These are phyloP conservation scores for Adiantum capillusveneris DNA, from an alignment of 75 land plant genomes.

Conservation along the genomic window DNA sequence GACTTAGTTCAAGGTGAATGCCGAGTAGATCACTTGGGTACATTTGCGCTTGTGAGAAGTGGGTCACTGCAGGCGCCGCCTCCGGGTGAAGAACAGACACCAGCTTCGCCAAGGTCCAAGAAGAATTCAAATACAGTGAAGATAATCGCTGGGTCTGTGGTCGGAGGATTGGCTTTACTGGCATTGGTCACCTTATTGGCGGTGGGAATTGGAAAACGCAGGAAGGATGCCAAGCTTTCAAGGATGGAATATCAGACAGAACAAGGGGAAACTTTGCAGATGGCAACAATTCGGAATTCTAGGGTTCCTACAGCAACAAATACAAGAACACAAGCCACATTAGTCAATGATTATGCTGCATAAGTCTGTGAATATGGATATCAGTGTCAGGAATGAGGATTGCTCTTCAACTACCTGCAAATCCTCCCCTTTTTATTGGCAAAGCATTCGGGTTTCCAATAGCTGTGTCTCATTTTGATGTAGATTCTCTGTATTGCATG, in stretches of 20 bases:
- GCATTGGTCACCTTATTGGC: constrained; percentile 20
- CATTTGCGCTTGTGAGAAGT: constrained; percentile 52
- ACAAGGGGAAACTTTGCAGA: constrained; percentile 50
- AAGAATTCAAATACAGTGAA: constrained; percentile 28
- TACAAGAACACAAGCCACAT: constrained; percentile 56
- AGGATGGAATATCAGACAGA: constrained; percentile 57
- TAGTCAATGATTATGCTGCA: constrained; percentile 45
- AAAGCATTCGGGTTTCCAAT: too few species aligned
- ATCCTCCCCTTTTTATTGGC: too few species aligned
- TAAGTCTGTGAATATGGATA: constrained; percentile 6
- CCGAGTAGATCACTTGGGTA: constrained; percentile 43
- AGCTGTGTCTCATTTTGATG: too few species aligned
- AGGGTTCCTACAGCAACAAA: constrained; percentile 59
- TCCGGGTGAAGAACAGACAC: background rate
- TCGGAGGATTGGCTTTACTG: constrained; percentile 36
- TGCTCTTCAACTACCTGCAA: too few species aligned
- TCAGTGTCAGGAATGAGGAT: too few species aligned
- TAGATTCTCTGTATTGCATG: too few species aligned
- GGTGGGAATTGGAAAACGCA: constrained; percentile 10
- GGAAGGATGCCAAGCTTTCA: constrained; percentile 20
- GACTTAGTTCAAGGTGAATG: constrained; percentile 17
- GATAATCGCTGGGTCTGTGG: constrained; percentile 32
- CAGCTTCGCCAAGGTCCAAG: constrained; percentile 7
- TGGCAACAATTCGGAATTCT: constrained; percentile 36
- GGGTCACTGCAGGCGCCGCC: constrained; percentile 19